Evolutionary conservation across 2,329 filamentous ascomycete genomes (phyloP), one percentile per base, ranked within the genome.

Genomic region (Botrytis tulipae): DNA sequence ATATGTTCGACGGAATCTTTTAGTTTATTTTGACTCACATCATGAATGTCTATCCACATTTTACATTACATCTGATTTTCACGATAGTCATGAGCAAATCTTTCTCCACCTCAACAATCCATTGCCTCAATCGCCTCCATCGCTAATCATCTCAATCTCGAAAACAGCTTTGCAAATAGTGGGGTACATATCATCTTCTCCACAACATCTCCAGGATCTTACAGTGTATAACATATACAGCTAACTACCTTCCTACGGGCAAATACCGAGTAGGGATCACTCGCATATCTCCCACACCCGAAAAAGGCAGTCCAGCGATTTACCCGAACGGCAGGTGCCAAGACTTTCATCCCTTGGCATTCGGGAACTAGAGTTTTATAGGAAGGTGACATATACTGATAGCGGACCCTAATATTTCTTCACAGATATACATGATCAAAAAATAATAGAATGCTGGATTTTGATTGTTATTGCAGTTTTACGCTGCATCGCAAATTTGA

Each of bases 311-410:
- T 35, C 35, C 20, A 37, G 25, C 42, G 14, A 37, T n/a, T 51
- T 51, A 62, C 29, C 63, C 12, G 48, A 67, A 67, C 22, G 32
- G 46, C 44, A 67, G 63, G 22, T 67, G 63, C 63, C 63, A 67
- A 37, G 44, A 6, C 44, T 8, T 40, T 3, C 46, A 40, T 67
- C 32, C 35, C 63, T 67, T 67, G 63, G 63, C 44, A 10, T 16
- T 22, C 2, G 12, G 22, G 32, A 32, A 32, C 63, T 67, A 67
- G 63, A 25, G 22, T 20, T n/a, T n/a, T 20, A 67, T 67, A 67
- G 63, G 63, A 51, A 67, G 63, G 63, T 67, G 8, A 14, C 3
- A 67, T 16, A 7, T 61, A 61, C 59, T n/a, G 37, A 40, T 42
- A 62, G 22, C 25, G 35, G 37, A 62, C 25, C 22, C 7, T 16